Evolutionary conservation across 2,329 filamentous ascomycete genomes (phyloP).

Genomic region (Epichloe scottii): DNA sequence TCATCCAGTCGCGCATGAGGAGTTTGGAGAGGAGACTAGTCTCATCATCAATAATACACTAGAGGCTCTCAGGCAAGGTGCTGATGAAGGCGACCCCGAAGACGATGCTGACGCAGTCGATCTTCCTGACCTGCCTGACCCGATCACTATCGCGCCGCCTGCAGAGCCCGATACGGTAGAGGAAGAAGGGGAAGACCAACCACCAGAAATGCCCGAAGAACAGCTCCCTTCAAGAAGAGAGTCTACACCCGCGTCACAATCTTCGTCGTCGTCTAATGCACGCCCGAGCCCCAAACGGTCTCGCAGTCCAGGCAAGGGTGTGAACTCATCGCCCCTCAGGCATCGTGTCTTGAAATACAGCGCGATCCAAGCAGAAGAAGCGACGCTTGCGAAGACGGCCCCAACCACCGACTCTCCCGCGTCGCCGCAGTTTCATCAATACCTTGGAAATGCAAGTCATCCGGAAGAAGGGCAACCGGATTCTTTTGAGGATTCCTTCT

Average conservation of each 20-base stretch:
- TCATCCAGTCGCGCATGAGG: conserved; percentile 23
- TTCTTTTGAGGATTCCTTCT: conserved; percentile 43
- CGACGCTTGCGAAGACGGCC: background rate
- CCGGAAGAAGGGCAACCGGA: conserved; percentile 19
- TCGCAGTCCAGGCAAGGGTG: conserved; percentile 23
- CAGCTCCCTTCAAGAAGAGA: conserved; percentile 5
- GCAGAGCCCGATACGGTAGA: background rate
- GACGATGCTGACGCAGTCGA: conserved; percentile 3
- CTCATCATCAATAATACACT: conserved; percentile 43
- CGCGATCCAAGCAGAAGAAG: conserved; percentile 13
- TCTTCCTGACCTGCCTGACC: conserved; percentile 5
- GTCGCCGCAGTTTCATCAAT: conserved; percentile 3
- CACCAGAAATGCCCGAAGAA: conserved; percentile 6
- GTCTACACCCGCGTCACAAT: background rate
- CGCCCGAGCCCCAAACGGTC: conserved; percentile 17
- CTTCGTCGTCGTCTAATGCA: conserved; percentile 12
- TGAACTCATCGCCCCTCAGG: conserved; percentile 18
- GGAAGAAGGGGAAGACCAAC: background rate
- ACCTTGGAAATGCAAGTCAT: conserved; percentile 4
- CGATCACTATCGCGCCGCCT: background rate
- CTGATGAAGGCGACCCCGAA: conserved; percentile 5
- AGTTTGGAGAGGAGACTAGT: conserved; percentile 44
- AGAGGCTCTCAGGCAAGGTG: conserved; percentile 32
- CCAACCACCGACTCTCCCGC: background rate
- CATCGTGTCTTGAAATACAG: conserved; percentile 21